Percentiles rank a stretch among this genome's conserved stretches.
phyloP scores from a whole-genome alignment of 192 early-diverging fungal genomes.

The Podila verticillata region DNA sequence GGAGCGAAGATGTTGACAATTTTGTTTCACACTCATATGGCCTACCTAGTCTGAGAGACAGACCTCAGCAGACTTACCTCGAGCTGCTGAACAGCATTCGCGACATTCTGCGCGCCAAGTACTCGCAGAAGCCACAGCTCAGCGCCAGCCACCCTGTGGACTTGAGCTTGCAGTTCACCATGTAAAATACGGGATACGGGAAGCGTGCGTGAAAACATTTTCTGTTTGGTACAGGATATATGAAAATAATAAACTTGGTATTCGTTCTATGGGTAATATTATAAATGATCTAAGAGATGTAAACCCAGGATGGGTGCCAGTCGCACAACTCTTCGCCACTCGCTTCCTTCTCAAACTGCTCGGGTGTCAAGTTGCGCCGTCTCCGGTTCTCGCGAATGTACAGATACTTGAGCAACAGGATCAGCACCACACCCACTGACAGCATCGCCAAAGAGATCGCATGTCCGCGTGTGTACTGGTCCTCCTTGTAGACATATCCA shows the following conservation, averaged over 20 bases:
- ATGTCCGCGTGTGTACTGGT: slow-evolving; percentile 57
- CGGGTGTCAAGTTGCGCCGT: slow-evolving; percentile 57
- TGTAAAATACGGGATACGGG: slow-evolving; percentile 23
- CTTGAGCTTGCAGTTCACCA: slow-evolving; percentile 49
- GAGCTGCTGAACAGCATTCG: slow-evolving; percentile 77
- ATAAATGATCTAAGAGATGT: not conserved
- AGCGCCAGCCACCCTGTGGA: slow-evolving; percentile 54
- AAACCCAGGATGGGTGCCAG: slow-evolving; percentile 28
- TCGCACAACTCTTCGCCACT: slow-evolving; percentile 55
- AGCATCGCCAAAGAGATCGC: slow-evolving; percentile 56
- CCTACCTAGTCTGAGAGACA: slow-evolving; percentile 48
- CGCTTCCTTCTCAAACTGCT: slow-evolving; percentile 54
- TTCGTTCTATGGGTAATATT: too few relatives aligned
- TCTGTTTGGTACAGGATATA: too few relatives aligned
- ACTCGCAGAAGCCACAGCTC: slow-evolving; percentile 86
- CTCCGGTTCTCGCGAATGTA: slow-evolving; percentile 69
- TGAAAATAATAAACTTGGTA: too few relatives aligned
- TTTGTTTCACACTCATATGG: not conserved
- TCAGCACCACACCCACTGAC: slow-evolving; percentile 51
- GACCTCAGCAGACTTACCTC: slow-evolving; percentile 73
- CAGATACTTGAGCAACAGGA: slow-evolving; percentile 59
- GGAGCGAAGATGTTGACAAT: not conserved
- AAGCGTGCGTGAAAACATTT: too few relatives aligned
- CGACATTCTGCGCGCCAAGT: slow-evolving; percentile 68
- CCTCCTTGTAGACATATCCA: slow-evolving; percentile 75